Evolutionary conservation across 768 basidiomycete species (phyloP).

Genomic region (Leccinellum luteum): DNA sequence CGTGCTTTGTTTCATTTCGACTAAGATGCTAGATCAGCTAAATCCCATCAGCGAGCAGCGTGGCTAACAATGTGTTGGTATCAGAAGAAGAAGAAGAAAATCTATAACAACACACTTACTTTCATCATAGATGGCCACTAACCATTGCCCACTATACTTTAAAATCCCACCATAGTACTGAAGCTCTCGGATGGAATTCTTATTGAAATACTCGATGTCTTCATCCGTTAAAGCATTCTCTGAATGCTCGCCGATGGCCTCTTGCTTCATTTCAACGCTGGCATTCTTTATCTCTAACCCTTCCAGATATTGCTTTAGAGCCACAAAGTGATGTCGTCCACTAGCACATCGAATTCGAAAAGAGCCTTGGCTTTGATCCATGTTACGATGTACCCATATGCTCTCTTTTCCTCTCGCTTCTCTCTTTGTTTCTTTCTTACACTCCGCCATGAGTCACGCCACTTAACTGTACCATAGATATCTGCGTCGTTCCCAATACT

Average conservation of each 20-base stretch:
- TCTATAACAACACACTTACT: background rate
- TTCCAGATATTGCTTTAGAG: background rate
- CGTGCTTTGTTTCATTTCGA: constrained; percentile 6
- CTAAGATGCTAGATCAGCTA: constrained; percentile 4
- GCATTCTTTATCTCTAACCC: background rate
- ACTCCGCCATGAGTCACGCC: too few species aligned
- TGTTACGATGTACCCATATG: too few species aligned
- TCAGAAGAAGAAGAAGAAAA: too few species aligned
- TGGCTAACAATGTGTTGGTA: too few species aligned
- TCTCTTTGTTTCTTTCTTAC: too few species aligned
- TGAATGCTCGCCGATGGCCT: background rate
- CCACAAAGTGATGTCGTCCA: background rate
- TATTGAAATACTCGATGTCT: background rate
- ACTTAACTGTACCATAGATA: too few species aligned
- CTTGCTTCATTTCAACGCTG: background rate
- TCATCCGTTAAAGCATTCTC: background rate
- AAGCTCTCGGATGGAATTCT: background rate
- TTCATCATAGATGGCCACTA: constrained; percentile 1
- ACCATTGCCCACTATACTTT: background rate
- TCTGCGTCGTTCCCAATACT: too few species aligned
- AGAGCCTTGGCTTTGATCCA: background rate
- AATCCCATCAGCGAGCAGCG: background rate
- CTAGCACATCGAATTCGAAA: background rate
- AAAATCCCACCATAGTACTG: background rate
- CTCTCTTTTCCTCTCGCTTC: too few species aligned